A percentile compares a stretch with the other conserved stretches of the same genome.
Evolutionary conservation across 192 early-diverging fungal species (phyloP).

Genomic region (Phycomyces nitens): DNA sequence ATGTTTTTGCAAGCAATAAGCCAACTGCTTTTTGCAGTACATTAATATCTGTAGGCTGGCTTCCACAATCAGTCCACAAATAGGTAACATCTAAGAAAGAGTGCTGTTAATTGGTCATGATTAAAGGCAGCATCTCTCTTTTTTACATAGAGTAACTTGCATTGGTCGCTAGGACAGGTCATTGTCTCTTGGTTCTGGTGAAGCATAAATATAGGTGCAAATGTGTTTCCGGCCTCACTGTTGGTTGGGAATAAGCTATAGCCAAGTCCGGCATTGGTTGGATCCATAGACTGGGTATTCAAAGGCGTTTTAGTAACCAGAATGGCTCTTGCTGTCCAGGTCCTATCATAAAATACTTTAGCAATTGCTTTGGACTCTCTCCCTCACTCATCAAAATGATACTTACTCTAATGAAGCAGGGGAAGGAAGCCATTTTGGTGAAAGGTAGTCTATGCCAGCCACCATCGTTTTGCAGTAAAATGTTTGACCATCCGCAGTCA

Average conservation of each 20-base stretch:
- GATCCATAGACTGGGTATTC: neutral
- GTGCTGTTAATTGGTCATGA: conserved; percentile 18
- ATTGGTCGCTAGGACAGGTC: conserved; percentile 22
- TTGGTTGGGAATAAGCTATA: conserved; percentile 20
- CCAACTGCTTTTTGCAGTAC: conserved; percentile 15
- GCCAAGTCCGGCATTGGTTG: conserved; percentile 8
- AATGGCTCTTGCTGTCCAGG: conserved; percentile 19
- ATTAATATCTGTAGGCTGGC: conserved; percentile 14
- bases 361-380: too few species aligned
- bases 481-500: conserved; percentile 38
- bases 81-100: conserved; percentile 35
- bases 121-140: neutral
- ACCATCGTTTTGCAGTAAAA: conserved; percentile 46
- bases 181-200: conserved; percentile 22
- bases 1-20: conserved; percentile 15
- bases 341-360: too few species aligned
- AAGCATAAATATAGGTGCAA: conserved; percentile 1
- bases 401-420: neutral
- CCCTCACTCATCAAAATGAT: neutral
- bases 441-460: conserved; percentile 52
- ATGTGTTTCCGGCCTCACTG: conserved; percentile 2
- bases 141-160: conserved; percentile 6
- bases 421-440: conserved; percentile 29
- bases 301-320: conserved; percentile 8
- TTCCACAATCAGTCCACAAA: conserved; percentile 31